These are phyloP conservation scores for Aspergillus neoniger DNA, from an alignment of 2,329 filamentous ascomycete species.

Conservation along the genomic window DNA sequence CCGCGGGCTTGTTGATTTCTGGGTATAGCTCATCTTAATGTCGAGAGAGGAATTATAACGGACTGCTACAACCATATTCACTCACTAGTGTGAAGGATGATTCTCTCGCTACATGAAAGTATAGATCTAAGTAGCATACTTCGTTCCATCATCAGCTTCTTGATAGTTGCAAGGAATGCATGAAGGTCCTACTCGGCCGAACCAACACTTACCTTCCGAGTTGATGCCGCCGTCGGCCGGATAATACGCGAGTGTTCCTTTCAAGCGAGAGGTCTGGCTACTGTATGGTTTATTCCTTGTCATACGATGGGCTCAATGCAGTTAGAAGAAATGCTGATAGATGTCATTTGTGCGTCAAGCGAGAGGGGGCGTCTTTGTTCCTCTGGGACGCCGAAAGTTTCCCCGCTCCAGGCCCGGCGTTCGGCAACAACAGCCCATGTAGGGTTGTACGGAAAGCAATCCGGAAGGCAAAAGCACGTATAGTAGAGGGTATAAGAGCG, in stretches of 20 bases:
- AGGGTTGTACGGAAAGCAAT: too few species aligned
- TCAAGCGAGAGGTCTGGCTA: background rate
- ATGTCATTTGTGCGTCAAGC: background rate
- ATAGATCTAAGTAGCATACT: too few species aligned
- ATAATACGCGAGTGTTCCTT: background rate
- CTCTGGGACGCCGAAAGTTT: background rate
- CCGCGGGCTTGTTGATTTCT: too few species aligned
- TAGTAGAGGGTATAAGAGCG: background rate
- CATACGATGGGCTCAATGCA: background rate
- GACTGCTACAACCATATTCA: too few species aligned
- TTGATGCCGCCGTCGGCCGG: background rate
- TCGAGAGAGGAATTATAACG: too few species aligned
- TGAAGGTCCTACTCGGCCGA: too few species aligned
- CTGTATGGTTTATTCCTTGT: too few species aligned
- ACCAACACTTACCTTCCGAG: background rate
- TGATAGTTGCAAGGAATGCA: too few species aligned
- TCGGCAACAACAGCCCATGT: background rate
- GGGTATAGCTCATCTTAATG: too few species aligned
- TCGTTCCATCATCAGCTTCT: too few species aligned
- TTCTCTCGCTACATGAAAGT: too few species aligned
- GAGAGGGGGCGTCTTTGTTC: background rate
- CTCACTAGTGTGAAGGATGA: too few species aligned
- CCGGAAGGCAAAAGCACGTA: background rate
- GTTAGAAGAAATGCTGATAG: background rate
- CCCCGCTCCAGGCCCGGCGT: background rate